Base-by-base conservation (phyloP, 768 basidiomycete genomes). In the Boletus subparvulus region DNA sequence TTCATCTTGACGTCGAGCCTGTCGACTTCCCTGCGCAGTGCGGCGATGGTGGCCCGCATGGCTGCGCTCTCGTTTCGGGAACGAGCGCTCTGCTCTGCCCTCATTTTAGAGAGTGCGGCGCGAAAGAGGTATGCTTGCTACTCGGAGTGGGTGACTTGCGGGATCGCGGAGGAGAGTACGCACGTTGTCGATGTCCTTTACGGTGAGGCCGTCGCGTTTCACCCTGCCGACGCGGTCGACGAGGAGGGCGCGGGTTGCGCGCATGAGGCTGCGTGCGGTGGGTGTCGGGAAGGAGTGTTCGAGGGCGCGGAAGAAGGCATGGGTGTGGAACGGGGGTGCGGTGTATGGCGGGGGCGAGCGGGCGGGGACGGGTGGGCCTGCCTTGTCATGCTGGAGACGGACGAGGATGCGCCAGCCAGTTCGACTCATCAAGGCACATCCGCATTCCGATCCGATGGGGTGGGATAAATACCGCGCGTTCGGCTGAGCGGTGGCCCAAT, bases 51-150 rank as follows among this genome's bases (percentile, higher is more conserved):
- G 0, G 91, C 80, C n/a, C 86, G 80, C 55, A 98, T 83, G n/a
- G 88, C 78, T 13, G 92, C 84, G 40, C 84, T 86, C 65, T 96
- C 94, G 62, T 92, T 97, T 57, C 89, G 83, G 4, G 89, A 87
- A 49, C 82, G 83, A 65, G 92, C 83, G 5, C 88, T 86, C 30
- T 92, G 82, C 68, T 97, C 95, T 5, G 90, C 88, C 19, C 92
- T 82, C 46, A 96, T 77, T 69, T 98, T 94, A 2, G 91, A 91
- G 37, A 98, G 73, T 0, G 96, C 97, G 19, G 97, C 97, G 45
- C 88, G 86, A 73, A 97, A 97, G 33, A 98, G 78, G 71, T 98
- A 98, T 17, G 94, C 94, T 87, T 95, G 92, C 93, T 97, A 65
- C 3, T 21, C 33, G 30, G 24, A 0, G 46, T 51, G 21, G 39